Evolutionary conservation across 805 yeast genomes (phyloP).

Genomic region (Yarrowia keelungensis): DNA sequence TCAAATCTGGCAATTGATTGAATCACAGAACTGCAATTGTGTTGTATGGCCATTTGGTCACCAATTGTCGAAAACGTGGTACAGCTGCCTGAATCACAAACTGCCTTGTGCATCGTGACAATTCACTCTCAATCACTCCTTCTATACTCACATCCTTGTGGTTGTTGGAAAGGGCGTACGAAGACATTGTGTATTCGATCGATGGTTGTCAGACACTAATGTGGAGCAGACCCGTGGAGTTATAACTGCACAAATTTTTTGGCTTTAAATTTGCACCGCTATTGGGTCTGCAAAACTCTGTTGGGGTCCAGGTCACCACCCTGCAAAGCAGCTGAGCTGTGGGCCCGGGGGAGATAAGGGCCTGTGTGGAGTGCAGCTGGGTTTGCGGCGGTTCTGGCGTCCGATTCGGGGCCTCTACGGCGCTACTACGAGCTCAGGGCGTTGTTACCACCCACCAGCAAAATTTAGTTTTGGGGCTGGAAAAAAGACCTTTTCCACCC

Average conservation of each 20-base stretch:
- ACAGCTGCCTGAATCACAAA: too few species aligned
- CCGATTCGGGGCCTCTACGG: background rate
- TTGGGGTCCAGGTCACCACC: slow-evolving; percentile 35
- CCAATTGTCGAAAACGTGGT: too few species aligned
- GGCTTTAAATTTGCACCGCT: slow-evolving; percentile 35
- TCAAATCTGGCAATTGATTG: too few species aligned
- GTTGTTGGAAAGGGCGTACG: slow-evolving; percentile 48
- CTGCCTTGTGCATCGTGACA: too few species aligned
- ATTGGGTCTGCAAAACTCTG: slow-evolving; percentile 28
- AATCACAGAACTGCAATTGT: too few species aligned
- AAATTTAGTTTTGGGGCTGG: background rate
- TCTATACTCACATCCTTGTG: slow-evolving; percentile 46
- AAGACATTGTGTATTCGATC: slow-evolving; percentile 43
- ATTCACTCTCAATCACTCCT: too few species aligned
- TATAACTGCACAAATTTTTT: slow-evolving; percentile 36
- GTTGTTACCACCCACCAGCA: background rate
- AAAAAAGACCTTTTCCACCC: background rate
- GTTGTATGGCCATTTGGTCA: too few species aligned
- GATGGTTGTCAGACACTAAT: slow-evolving; percentile 2
- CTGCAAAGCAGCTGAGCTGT: slow-evolving; percentile 36
- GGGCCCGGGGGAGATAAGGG: slow-evolving; percentile 25
- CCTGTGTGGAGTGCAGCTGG: slow-evolving; percentile 11
- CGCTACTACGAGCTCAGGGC: background rate
- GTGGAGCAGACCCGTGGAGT: slow-evolving; percentile 29
- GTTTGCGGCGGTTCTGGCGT: background rate